Base-by-base conservation (phyloP, 106 monocot genomes). In the Dioscorea zingiberensis region DNA sequence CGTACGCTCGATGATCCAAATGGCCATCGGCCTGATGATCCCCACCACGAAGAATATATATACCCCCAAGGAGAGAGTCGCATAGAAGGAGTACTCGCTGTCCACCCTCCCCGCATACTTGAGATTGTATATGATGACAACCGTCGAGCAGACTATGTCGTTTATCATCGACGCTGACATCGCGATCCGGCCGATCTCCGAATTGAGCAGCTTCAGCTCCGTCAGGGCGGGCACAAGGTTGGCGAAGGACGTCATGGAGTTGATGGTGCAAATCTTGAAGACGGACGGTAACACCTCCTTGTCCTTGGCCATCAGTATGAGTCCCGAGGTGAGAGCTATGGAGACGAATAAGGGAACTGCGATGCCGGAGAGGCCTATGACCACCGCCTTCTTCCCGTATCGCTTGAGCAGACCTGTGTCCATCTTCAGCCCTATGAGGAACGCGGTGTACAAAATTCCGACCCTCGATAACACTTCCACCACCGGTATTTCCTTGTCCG, bases 171-270 rank as follows among this genome's bases (percentile, higher is more conserved):
- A 69, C 30, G 80, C 53, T 10, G 75, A 64, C 75, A 87, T 27
- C 61, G 87, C 78, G 44, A 80, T 48, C 23, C 73, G 80, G 23
- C 86, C 90, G 48, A 86, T 74, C 62, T 90, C 90, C 26, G 85
- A 83, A 66, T 73, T 80, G 65, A 90, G 76, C 8, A 87, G 73
- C 47, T 71, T 80, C 54, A 77, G 65, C 21, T 87, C 83, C 24
- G 65, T 18, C 25, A 87, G 74, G 47, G 78, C 44, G 22, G 76
- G 74, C 23, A 69, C 70, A 6, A 80, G 73, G 25, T 74, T 71
- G 30, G 75, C 64, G 55, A 87, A 83, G 15, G 77, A 67, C 54
- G 76, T 64, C 54, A 77, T n/a, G 44, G 87, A 79, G 51, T 80
- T 65, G 21, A 70, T 38, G 12, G 49, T 22, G 27, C 65, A 44